phyloP scores from a whole-genome alignment of 345 rosid species.

The Eucalyptus marginata region DNA sequence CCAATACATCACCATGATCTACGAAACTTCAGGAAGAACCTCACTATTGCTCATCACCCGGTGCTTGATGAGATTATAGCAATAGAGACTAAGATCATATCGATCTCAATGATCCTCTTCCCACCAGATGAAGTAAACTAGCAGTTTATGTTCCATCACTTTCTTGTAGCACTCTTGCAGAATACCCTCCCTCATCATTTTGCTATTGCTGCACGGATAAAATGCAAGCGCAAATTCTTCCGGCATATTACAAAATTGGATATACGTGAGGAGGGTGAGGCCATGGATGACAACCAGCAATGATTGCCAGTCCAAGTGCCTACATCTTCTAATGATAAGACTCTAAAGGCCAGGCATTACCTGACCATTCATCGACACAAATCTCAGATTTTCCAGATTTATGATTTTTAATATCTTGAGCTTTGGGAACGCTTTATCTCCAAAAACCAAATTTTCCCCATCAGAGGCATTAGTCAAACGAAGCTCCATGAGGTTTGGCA shows the following conservation, averaged over 20 bases:
- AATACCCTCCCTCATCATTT: not conserved
- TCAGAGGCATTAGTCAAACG: not conserved
- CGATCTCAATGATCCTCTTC: fast-evolving
- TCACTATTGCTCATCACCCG: fast-evolving
- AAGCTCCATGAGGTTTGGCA: not conserved
- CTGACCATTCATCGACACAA: not conserved
- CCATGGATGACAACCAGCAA: not conserved
- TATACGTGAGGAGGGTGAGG: not conserved
- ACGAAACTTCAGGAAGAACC: too few species aligned
- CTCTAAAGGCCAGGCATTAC: not conserved
- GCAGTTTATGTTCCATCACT: not conserved
- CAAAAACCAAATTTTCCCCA: not conserved
- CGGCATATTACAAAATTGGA: not conserved
- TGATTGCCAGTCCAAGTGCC: not conserved
- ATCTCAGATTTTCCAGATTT: not conserved
- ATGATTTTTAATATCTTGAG: fast-evolving
- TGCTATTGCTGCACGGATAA: fast-evolving
- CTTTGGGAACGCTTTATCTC: not conserved
- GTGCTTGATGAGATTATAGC: fast-evolving
- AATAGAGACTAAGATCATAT: fast-evolving
- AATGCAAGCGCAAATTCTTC: not conserved
- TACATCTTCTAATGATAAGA: too few species aligned
- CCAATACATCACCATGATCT: not conserved
- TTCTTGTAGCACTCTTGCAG: not conserved
- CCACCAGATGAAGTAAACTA: fast-evolving